phyloP scores from a whole-genome alignment of 2,329 filamentous ascomycete species.

The Hypoxylon sp. region DNA sequence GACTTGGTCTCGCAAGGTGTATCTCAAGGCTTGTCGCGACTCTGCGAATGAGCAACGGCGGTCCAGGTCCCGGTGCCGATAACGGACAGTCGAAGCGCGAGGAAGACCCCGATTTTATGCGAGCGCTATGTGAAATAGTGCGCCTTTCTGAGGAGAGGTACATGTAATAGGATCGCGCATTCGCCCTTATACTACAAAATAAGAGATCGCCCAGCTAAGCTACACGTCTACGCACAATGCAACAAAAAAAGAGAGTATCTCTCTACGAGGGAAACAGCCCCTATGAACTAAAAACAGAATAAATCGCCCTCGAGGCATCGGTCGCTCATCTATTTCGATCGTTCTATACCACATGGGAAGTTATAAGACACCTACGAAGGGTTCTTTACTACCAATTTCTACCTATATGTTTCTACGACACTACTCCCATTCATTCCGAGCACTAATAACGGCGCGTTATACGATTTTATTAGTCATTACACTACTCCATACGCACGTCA shows the following conservation, averaged over 20 bases:
- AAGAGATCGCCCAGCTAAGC: not conserved
- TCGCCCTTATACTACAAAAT: not conserved
- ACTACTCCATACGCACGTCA: conserved; percentile 24
- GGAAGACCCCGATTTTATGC: conserved; percentile 58
- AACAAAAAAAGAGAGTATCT: not conserved
- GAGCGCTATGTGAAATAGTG: conserved; percentile 61
- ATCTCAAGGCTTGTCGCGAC: conserved; percentile 67
- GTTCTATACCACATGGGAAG: not conserved
- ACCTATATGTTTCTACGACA: conserved; percentile 14
- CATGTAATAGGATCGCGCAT: conserved; percentile 23
- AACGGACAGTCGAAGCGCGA: conserved; percentile 41
- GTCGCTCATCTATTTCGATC: not conserved
- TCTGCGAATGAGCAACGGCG: conserved; percentile 53
- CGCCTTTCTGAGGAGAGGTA: conserved; percentile 58
- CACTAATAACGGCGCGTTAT: conserved; percentile 4
- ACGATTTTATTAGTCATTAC: conserved; percentile 8
- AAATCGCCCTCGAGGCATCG: not conserved
- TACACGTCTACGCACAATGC: not conserved
- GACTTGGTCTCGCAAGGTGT: conserved; percentile 65
- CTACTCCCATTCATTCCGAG: conserved; percentile 7
- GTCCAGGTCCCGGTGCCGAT: conserved; percentile 4
- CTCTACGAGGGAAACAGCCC: not conserved
- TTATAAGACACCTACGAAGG: not conserved
- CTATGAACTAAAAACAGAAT: conserved; percentile 3
- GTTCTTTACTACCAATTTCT: conserved; percentile 5